Evolutionary conservation across 139 green algal species (phyloP).

Genomic region (Astrephomene gubernaculifera): DNA sequence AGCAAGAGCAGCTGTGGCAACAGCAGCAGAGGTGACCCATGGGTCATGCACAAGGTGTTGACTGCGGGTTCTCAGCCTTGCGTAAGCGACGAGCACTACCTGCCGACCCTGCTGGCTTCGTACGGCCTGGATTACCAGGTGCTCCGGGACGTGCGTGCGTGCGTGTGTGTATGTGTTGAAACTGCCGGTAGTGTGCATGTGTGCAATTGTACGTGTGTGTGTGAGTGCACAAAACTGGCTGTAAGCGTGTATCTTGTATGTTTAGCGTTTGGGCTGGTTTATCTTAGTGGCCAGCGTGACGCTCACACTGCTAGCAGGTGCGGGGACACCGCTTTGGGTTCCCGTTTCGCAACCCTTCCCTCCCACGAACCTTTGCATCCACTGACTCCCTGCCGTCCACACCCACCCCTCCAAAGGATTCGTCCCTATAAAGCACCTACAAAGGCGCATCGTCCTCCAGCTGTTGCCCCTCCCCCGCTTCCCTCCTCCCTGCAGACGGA

Average conservation of each 20-base stretch:
- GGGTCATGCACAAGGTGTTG: constrained; percentile 5
- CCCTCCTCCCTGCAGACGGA: constrained; percentile 22
- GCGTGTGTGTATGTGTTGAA: not conserved
- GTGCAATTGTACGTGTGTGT: not conserved
- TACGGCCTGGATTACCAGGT: constrained; percentile 43
- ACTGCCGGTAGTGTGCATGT: not conserved
- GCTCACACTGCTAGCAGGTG: not conserved
- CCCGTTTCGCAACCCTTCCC: not conserved
- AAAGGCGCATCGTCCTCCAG: no score
- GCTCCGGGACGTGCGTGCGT: not conserved
- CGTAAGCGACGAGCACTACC: constrained; percentile 60
- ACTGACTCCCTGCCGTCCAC: not conserved
- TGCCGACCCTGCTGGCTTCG: constrained; percentile 39
- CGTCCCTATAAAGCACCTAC: no score
- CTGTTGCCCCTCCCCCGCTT: not conserved
- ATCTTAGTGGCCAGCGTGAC: no score
- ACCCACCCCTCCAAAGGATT: no score
- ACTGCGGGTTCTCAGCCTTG: constrained; percentile 21
- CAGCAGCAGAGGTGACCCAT: no score
- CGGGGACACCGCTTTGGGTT: no score
- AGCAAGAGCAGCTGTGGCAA: no score
- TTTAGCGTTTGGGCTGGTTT: no score
- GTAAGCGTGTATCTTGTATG: no score
- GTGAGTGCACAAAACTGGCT: not conserved
- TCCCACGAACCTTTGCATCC: not conserved